Evolutionary conservation across 192 early-diverging fungal species (phyloP).

Genomic region (Mortierella claussenii): DNA sequence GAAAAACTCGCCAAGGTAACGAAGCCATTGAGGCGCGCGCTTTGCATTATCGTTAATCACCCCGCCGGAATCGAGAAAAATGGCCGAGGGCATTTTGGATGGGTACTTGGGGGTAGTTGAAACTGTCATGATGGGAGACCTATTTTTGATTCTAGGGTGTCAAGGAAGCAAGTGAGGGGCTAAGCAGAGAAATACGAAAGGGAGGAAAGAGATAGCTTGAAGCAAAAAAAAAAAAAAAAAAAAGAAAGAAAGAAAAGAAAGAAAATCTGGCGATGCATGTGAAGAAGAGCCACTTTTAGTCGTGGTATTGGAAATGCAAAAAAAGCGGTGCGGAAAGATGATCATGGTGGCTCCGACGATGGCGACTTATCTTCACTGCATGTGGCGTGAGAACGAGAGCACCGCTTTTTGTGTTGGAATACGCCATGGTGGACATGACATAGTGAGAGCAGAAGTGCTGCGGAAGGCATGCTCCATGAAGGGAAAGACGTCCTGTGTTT

Average conservation of each 20-base stretch:
- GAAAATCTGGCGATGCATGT: too few relatives aligned
- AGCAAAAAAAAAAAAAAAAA: constrained; percentile 2
- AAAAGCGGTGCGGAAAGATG: too few relatives aligned
- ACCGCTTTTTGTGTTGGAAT: too few relatives aligned
- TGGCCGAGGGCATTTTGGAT: constrained; percentile 36
- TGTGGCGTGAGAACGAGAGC: too few relatives aligned
- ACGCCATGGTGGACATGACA: too few relatives aligned
- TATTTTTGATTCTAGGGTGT: neutral
- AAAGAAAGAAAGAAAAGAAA: neutral
- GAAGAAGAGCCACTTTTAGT: too few relatives aligned
- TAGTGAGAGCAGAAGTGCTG: too few relatives aligned
- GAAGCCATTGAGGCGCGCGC: constrained; percentile 42
- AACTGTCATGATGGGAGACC: constrained; percentile 23
- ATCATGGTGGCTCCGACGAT: too few relatives aligned
- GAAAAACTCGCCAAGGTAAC: constrained; percentile 32
- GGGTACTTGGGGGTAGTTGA: constrained; percentile 12
- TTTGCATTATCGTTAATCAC: constrained; percentile 43
- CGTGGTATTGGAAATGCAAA: too few relatives aligned
- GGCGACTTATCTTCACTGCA: too few relatives aligned
- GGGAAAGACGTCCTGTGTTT: too few relatives aligned
- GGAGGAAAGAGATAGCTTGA: neutral
- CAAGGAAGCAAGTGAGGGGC: neutral
- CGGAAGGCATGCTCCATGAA: too few relatives aligned
- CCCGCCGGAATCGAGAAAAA: constrained; percentile 45
- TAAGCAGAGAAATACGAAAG: neutral